Base-by-base conservation (phyloP, 2,329 filamentous ascomycete genomes). In the Beauveria rudraprayagi region DNA sequence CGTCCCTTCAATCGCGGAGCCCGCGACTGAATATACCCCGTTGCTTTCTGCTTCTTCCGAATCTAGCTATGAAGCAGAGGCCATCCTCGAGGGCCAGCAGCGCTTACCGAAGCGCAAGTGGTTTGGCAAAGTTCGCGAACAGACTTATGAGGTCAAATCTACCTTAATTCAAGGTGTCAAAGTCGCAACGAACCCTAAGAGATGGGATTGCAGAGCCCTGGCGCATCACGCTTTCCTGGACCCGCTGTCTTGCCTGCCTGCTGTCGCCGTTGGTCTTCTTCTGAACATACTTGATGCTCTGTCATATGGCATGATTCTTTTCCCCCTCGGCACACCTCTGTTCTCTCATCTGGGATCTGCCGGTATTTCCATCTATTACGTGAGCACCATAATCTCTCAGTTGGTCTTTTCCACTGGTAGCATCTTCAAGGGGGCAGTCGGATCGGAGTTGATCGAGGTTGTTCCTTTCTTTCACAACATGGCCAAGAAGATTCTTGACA, bases 401-500 rank as follows among this genome's bases (percentile, higher is more conserved):
- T 74, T 99, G 56, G 89, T 91, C 17, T 97, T 93, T 71, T 97
- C 93, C 0, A 81, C 82, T 22, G 89, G 91, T 0, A 97, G 92
- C 69, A 86, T 91, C 40, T 99, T 99, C 77, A 88, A 84, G 66
- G 93, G 94, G 17, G 92, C 91, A 3, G 86, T 99, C 62, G 94
- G 94, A 5, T 97, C 94, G 2, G 94, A 99, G 73, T 87, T 99
- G 86, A 99, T 97, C 66, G 94, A 99, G 76, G 93, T 97, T 1
- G 93, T 99, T 1, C 94, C 93, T 0, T 99, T 99, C 76, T 97
- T 99, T 72, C 94, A 99, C 76, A 96, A 93, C 69, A 99, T 99
- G 93, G 92, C 94, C 0, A 86, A 88, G 65, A 93, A 89, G 34
- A 97, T 97, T 70, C 86, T 94, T 66, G 78, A 80, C 16, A 80